These are phyloP conservation scores for Claviceps sp. DNA, from an alignment of 2,329 filamentous ascomycete genomes.

Conservation along the genomic window DNA sequence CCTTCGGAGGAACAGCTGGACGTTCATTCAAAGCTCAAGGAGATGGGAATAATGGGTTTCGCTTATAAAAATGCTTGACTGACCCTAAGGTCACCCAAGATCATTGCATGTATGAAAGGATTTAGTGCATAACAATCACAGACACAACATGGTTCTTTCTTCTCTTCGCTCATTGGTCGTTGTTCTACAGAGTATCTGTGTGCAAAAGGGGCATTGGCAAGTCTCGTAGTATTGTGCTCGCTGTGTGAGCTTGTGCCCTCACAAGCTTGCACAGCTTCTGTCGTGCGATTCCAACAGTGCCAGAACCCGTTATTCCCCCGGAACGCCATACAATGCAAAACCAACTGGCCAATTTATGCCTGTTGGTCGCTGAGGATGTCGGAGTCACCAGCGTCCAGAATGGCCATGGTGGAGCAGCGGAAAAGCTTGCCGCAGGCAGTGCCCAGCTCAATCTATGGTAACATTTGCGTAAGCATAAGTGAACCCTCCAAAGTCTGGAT, in stretches of 20 bases:
- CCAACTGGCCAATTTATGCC: conserved; percentile 32
- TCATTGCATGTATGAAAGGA: too few species aligned
- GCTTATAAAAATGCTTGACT: conserved; percentile 15
- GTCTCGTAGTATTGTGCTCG: too few species aligned
- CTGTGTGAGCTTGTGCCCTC: too few species aligned
- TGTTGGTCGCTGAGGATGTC: conserved; percentile 81
- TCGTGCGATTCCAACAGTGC: conserved; percentile 1
- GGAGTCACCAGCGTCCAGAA: conserved; percentile 94
- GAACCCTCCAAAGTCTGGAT: conserved; percentile 77
- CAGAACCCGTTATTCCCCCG: conserved; percentile 23
- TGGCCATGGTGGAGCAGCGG: conserved; percentile 93
- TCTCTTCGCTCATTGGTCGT: too few species aligned
- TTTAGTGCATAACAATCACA: too few species aligned
- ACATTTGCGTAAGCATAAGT: conserved; percentile 41
- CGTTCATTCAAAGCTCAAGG: conserved; percentile 11
- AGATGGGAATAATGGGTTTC: conserved; percentile 9
- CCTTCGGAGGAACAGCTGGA: background rate
- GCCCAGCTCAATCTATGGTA: conserved; percentile 80
- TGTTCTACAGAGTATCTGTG: too few species aligned
- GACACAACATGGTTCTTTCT: too few species aligned
- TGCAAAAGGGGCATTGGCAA: too few species aligned
- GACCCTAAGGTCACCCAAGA: too few species aligned
- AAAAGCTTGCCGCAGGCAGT: conserved; percentile 99
- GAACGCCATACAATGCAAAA: conserved; percentile 29
- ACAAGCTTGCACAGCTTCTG: too few species aligned